phyloP scores from a whole-genome alignment of 2,329 filamentous ascomycete species.

The Tolypocladium ovalisporum region DNA sequence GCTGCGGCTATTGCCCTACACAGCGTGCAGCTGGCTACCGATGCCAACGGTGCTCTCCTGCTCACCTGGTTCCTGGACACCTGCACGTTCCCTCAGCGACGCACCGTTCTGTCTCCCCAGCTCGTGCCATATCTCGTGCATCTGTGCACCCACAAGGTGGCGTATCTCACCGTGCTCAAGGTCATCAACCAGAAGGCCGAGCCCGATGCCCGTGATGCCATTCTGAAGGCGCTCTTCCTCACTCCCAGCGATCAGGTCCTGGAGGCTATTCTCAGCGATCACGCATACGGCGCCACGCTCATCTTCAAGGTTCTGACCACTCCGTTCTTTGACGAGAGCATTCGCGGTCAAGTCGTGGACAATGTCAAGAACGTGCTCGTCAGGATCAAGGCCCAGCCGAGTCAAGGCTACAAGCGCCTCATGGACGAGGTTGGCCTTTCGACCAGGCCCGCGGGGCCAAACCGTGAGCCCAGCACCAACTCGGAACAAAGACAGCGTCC shows the following conservation, averaged over 20 bases:
- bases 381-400: conserved; percentile 84
- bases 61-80: conserved; percentile 98
- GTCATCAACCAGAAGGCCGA: conserved; percentile 98
- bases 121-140: conserved; percentile 89
- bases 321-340: conserved; percentile 89
- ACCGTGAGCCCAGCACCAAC: conserved; percentile 31
- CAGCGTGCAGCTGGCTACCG: conserved; percentile 91
- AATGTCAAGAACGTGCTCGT: conserved; percentile 84
- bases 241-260: conserved; percentile 75
- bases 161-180: conserved; percentile 92
- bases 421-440: conserved; percentile 98
- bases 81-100: conserved; percentile 85
- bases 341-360: conserved; percentile 78
- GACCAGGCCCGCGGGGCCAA: conserved; percentile 39
- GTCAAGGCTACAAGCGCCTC: conserved; percentile 92
- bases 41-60: conserved; percentile 86
- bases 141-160: conserved; percentile 96
- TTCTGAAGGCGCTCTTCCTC: conserved; percentile 88
- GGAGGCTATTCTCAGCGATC: conserved; percentile 83
- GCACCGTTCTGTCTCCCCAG: conserved; percentile 82
- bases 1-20: conserved; percentile 92
- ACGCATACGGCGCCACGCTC: conserved; percentile 82
- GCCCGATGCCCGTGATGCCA: conserved; percentile 78
- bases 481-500: conserved; percentile 44
- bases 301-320: conserved; percentile 99